Base-by-base conservation (phyloP, 345 rosid species). In the Bretschneidera sinensis region DNA sequence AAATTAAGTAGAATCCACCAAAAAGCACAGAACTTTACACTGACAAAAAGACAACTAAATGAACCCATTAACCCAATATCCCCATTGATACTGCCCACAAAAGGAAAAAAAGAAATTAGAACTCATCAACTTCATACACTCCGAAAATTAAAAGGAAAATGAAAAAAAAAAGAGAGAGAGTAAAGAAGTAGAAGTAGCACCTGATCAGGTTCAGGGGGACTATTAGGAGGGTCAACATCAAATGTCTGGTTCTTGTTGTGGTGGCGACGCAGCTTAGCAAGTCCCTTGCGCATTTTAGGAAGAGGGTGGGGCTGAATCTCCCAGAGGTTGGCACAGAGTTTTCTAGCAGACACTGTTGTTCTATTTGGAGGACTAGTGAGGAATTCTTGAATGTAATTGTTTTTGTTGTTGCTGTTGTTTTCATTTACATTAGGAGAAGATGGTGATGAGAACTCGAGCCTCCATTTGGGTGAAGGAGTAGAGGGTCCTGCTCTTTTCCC, bases 401-500 rank as follows among this genome's bases (percentile, higher is more conserved):
- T 47, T 25, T 18, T 51, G 45, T 21, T 48, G 48, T 53, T n/a
- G n/a, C n/a, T n/a, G n/a, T n/a, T n/a, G n/a, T n/a, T 35, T 19
- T 21, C 23, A 31, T 52, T 48, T 16, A 35, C 58, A 43, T 55
- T 48, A 25, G 68, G 63, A 52, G 91, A 70, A 51, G 64, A 58
- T 43, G 71, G 53, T 15, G 53, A 60, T 0, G 85, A 74, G 47
- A 85, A 61, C 51, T 71, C 76, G 22, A 92, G 89, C 19, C 91
- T 84, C 98, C 99, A 94, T 39, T 82, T 75, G 57, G 96, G 88
- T 18, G 97, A 71, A 52, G 99, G 99, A 74, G 99, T 94, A 48
- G 88, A 81, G 64, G 92, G 96, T 60, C 64, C 85, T 63, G 82
- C 86, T 72, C 84, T 86, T 56, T 74, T 81, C 72, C 85, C 86